Base-by-base conservation (phyloP, 208 protist species). In the Leptomonas pyrrhocoris region DNA sequence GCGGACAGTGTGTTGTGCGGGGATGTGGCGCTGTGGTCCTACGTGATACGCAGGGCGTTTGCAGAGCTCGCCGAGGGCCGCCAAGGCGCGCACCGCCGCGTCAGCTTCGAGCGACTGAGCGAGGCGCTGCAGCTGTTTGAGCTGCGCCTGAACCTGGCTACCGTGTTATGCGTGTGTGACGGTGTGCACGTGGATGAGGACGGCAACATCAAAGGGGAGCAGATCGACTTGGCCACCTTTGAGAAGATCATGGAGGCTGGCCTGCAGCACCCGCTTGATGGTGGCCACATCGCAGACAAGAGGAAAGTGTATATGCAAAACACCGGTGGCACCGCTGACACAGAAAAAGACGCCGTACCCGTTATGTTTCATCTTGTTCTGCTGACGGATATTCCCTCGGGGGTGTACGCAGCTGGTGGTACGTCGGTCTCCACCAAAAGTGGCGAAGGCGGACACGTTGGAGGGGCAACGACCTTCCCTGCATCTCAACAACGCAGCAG, bases 1-100 rank as follows among this genome's bases (percentile, higher is more conserved):
- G 18, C 64, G 42, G 27, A 48, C 28, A 30, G 49, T 4, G 50
- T 40, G 5, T 8, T 38, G 36, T 57, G 31, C 51, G 12, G n/a
- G 15, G 65, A 56, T 13, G 56, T 25, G 31, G 21, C 30, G 27
- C 46, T 77, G 46, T 64, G 31, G 23, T 38, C 21, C 0, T 77
- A 72, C 38, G 58, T 77, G 49, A n/a, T 54, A 23, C 55, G 72
- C 27, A 77, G 43, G 21, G 72, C 72, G 2, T 77, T 77, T 15
- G 58, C 57, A 1, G 72, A 77, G 58, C 58, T 77, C 16, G 48
- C 58, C 1, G 72, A 68, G 19, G 48, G 49, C 43, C 9, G 49
- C 19, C 2, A 25, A 15, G 36, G 21, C 21, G 15, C 53, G 21
- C 46, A 43, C 19, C 18, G 18, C 7, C 36, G 34, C 2, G 43